phyloP scores from a whole-genome alignment of 768 basidiomycete genomes.

The Naematelia aurantialba region DNA sequence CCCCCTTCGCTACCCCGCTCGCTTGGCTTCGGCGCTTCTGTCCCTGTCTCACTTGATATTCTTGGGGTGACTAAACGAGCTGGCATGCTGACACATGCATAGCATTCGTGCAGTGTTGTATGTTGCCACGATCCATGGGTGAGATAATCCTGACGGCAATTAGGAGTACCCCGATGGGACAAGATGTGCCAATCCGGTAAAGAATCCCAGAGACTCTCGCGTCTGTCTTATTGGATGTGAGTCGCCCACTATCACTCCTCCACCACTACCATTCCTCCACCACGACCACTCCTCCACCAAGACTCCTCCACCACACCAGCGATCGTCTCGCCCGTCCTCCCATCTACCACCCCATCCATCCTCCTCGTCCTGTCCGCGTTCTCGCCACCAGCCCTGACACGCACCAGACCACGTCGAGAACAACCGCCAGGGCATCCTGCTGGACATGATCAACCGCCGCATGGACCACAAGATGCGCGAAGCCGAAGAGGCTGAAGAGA shows the following conservation, averaged over 20 bases:
- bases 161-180: not conserved
- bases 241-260: no score
- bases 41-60: no score
- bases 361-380: no score
- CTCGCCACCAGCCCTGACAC: not conserved
- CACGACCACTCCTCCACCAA: no score
- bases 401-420: not conserved
- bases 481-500: not conserved
- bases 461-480: not conserved
- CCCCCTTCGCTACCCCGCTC: not conserved
- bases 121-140: no score
- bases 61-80: no score
- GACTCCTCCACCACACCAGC: no score
- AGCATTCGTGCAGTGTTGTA: not conserved
- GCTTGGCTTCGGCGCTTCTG: not conserved
- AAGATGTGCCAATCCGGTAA: not conserved
- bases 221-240: not conserved
- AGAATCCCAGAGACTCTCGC: not conserved
- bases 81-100: not conserved
- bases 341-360: no score
- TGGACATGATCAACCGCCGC: not conserved
- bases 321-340: no score
- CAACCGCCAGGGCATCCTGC: not conserved
- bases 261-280: no score
- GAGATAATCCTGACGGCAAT: no score